Base-by-base conservation (phyloP, 208 protist genomes). In the Trypanosoma vivax region DNA sequence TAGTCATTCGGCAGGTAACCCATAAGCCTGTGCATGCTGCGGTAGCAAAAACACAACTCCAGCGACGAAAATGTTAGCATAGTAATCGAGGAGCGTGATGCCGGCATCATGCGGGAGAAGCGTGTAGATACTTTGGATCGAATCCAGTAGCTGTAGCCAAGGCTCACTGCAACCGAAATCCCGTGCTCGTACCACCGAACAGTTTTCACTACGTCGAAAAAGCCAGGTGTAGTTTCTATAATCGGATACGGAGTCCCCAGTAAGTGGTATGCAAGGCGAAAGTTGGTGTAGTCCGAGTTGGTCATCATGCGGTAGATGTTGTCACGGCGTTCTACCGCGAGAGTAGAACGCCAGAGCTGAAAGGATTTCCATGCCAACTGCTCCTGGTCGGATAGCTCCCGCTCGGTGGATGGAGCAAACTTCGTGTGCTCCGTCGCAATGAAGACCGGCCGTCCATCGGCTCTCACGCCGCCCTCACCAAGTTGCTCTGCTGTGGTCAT, bases 331-430 rank as follows among this genome's bases (percentile, higher is more conserved):
- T 91, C 78, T 13, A 94, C 73, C 1, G 73, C 73, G 21, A 85
- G 60, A 7, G 82, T 80, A 1, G 81, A 71, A 25, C 80, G 77
- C 79, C 82, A 94, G 2, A 94, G 68, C 71, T 91, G 79, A 47
- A 90, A 94, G 9, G 81, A 83, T 69, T 91, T 94, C 83, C 83
- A 91, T 30, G 79, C 79, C 11, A 94, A 67, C 56, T 88, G 53
- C 66, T 94, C 79, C 63, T 91, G 79, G 34, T 94, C 83, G 0
- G 80, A 88, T 25, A 94, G 72, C 42, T 90, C 76, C 37, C 80
- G 71, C 14, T 94, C 70, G 5, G 50, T 60, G 25, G 66, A 80
- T 5, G 79, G 52, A 11, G 78, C 49, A 31, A 83, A 91, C 37
- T 65, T 67, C 16, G 76, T 85, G 69, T 90, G 83, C 27, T 86